phyloP scores from a whole-genome alignment of 768 basidiomycete genomes.

The Lactarius hengduanensis region DNA sequence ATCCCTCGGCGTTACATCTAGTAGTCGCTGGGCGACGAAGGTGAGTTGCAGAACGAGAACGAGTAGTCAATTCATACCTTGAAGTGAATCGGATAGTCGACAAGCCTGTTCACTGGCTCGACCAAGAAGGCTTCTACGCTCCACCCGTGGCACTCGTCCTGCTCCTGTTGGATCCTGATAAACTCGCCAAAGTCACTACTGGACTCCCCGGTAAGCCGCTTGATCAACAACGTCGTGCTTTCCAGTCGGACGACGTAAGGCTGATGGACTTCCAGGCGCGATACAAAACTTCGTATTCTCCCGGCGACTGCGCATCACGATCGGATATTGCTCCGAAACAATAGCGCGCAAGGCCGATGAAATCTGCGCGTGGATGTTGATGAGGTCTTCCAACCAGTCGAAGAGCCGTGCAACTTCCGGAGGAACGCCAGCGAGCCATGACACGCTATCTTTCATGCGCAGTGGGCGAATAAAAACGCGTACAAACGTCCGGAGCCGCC shows the following conservation, averaged over 20 bases:
- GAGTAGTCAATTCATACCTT: conserved; percentile 49
- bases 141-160: conserved; percentile 57
- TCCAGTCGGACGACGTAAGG: conserved; percentile 79
- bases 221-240: conserved; percentile 53
- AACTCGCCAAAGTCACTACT: conserved; percentile 83
- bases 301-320: conserved; percentile 58
- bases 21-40: conserved; percentile 52
- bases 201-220: conserved; percentile 47
- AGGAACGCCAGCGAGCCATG: conserved; percentile 84
- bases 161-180: conserved; percentile 61
- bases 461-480: conserved; percentile 77
- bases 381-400: conserved; percentile 88
- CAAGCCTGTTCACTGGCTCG: conserved; percentile 73
- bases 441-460: conserved; percentile 61
- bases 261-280: conserved; percentile 77
- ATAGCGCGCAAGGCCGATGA: conserved; percentile 46
- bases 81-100: conserved; percentile 69
- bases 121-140: conserved; percentile 64
- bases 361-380: conserved; percentile 70
- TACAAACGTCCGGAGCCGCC: conserved; percentile 62
- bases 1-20: conserved; percentile 62
- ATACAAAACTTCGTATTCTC: conserved; percentile 57
- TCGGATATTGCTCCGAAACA: conserved; percentile 42
- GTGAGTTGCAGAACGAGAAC: conserved; percentile 17
- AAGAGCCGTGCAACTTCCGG: conserved; percentile 65